Base-by-base conservation (phyloP, 345 rosid genomes). In the Eucalyptus marginata region DNA sequence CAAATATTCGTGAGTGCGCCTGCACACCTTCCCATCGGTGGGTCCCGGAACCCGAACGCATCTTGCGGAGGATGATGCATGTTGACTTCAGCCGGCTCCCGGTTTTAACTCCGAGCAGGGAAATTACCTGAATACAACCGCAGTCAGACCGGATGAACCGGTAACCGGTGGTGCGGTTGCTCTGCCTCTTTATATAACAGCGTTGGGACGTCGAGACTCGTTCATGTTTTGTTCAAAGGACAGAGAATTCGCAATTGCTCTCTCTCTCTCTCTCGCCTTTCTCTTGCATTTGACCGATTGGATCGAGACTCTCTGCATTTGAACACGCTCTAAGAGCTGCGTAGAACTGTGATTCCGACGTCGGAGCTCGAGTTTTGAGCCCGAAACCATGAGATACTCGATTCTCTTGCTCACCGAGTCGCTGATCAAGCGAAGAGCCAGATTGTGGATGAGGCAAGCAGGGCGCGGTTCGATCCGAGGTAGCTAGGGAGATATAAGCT, bases 401-500 rank as follows among this genome's bases (percentile, higher is more conserved):
- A 86, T 91, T 88, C 87, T 92, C 52, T 90, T 91, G 86, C 92
- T 93, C 64, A 90, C 88, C 29, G 94, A 94, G 79, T 95, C 95
- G 58, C 95, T 94, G 87, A 90, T 91, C 58, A 93, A 92, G 90
- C 92, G 93, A 87, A 90, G 93, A 88, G 95, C 95, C 24, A 94
- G 95, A 25, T 88, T 95, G 88, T 88, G 93, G 81, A 91, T 92
- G 86, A 94, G 93, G 58, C 95, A 92, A 85, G 95, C 97, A 15
- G 97, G 97, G 20, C 86, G 96, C 90, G 94, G 96, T 46, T 95
- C 96, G 49, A 94, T 94, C 80, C 90, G 94, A 17, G 97, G 93
- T 47, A 92, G 96, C 87, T 95, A 95, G 94, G 31, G 51, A 87
- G 88, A 49, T 81, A 10, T 81, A 27, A n/a, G n/a, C n/a, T 44